These are phyloP conservation scores for Penicillium sp. DNA, from an alignment of 2,329 filamentous ascomycete genomes.

Conservation along the genomic window DNA sequence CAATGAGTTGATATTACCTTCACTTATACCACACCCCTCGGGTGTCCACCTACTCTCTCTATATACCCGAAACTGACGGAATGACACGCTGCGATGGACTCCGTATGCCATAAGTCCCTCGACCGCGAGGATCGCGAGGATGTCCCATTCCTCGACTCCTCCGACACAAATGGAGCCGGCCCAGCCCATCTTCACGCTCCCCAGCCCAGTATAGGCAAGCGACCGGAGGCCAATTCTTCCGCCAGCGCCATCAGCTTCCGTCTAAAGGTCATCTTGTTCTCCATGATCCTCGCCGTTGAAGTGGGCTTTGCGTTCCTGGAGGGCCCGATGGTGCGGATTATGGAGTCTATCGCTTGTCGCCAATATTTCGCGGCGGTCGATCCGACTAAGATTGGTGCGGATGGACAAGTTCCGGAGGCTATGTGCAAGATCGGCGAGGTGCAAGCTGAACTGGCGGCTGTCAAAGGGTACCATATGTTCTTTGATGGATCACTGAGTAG, in stretches of 20 bases:
- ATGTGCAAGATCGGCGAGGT: constrained; percentile 50
- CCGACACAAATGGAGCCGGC: constrained; percentile 10
- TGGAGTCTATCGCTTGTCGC: constrained; percentile 49
- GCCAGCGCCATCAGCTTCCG: constrained; percentile 33
- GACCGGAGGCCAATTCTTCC: constrained; percentile 10
- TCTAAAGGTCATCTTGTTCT: constrained; percentile 42
- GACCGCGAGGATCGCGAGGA: constrained; percentile 25
- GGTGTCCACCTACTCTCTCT: neutral
- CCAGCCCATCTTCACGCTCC: neutral
- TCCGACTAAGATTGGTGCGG: constrained; percentile 40
- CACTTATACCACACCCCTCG: neutral
- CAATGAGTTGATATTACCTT: neutral
- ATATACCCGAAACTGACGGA: constrained; percentile 14
- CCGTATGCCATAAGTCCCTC: constrained; percentile 24
- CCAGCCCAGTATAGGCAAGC: constrained; percentile 2
- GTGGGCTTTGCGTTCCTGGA: constrained; percentile 45
- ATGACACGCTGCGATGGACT: constrained; percentile 26
- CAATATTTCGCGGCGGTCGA: constrained; percentile 44
- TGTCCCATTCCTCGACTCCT: constrained; percentile 31
- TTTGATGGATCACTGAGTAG: constrained; percentile 45
- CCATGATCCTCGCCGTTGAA: constrained; percentile 44
- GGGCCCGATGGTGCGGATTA: constrained; percentile 48
- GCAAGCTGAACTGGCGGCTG: constrained; percentile 49
- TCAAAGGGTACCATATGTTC: constrained; percentile 50
- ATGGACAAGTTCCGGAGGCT: constrained; percentile 46